Evolutionary conservation across 2,329 filamentous ascomycete genomes (phyloP).

Genomic region (Aspergillus udagawae): DNA sequence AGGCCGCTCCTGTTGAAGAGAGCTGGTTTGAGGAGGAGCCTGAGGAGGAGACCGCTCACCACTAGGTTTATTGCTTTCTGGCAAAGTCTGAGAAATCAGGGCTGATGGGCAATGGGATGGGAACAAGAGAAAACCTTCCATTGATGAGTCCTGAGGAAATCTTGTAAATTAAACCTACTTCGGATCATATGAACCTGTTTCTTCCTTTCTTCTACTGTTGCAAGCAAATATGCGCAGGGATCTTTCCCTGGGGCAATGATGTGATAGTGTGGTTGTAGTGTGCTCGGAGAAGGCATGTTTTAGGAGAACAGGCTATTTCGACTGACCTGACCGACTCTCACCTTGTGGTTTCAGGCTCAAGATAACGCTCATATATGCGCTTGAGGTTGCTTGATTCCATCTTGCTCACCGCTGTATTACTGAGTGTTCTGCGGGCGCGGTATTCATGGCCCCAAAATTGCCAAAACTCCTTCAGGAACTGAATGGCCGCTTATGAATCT

Average conservation of each 20-base stretch:
- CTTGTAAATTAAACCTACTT: constrained; percentile 28
- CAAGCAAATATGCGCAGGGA: not conserved
- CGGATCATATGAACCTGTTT: constrained; percentile 21
- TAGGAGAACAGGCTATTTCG: not conserved
- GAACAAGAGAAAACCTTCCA: constrained; percentile 14
- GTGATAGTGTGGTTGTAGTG: not conserved
- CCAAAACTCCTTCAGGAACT: no score
- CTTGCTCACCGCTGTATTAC: no score
- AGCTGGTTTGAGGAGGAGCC: constrained; percentile 81
- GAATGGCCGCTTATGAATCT: no score
- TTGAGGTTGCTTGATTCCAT: no score
- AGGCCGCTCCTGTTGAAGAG: constrained; percentile 59
- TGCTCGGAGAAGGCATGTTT: not conserved
- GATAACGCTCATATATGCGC: not conserved
- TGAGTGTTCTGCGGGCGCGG: no score
- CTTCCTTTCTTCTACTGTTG: constrained; percentile 4
- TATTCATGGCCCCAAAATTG: no score
- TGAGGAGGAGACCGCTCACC: constrained; percentile 46
- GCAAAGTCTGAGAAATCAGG: constrained; percentile 27
- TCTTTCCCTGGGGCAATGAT: not conserved
- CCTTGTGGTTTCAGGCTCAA: not conserved
- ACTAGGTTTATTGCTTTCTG: constrained; percentile 33
- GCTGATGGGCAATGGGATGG: constrained; percentile 20
- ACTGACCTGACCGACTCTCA: not conserved
- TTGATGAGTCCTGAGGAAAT: constrained; percentile 21